Evolutionary conservation across 2,329 filamentous ascomycete species (phyloP).

Genomic region (Scytalidium sp.): DNA sequence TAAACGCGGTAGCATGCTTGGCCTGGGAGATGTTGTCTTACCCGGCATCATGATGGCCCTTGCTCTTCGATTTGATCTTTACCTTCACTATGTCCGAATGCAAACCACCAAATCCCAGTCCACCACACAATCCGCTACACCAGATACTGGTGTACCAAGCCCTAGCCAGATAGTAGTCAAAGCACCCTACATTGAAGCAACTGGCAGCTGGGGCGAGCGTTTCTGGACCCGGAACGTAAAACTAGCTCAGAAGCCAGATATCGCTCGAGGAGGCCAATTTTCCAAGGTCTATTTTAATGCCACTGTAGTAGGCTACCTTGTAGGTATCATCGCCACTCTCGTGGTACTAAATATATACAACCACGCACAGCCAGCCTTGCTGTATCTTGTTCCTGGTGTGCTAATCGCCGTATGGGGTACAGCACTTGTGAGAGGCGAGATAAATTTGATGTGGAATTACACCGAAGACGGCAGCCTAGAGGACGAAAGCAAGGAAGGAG

Average conservation of each 20-base stretch:
- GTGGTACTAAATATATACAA: slow-evolving; percentile 73
- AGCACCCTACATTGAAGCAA: slow-evolving; percentile 53
- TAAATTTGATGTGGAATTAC: slow-evolving; percentile 75
- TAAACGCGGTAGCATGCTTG: slow-evolving; percentile 75
- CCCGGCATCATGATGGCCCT: slow-evolving; percentile 88
- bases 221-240: slow-evolving; percentile 62
- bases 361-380: slow-evolving; percentile 82
- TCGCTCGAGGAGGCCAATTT: slow-evolving; percentile 47
- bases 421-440: slow-evolving; percentile 67
- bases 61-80: slow-evolving; percentile 87
- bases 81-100: slow-evolving; percentile 73
- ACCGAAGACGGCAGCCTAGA: slow-evolving; percentile 67
- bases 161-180: slow-evolving; percentile 35
- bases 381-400: slow-evolving; percentile 90
- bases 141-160: slow-evolving; percentile 26
- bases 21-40: slow-evolving; percentile 89
- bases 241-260: slow-evolving; percentile 21
- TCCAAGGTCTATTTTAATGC: slow-evolving; percentile 84
- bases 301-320: slow-evolving; percentile 70
- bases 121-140: not conserved
- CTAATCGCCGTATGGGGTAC: slow-evolving; percentile 73
- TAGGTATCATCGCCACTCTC: slow-evolving; percentile 76
- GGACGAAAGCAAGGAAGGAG: slow-evolving; percentile 7
- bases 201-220: slow-evolving; percentile 76
- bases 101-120: slow-evolving; percentile 39